Percentiles rank a stretch among this genome's conserved stretches.
phyloP scores from a whole-genome alignment of 169 alveolate genomes.

The Miamiensis avidus region DNA sequence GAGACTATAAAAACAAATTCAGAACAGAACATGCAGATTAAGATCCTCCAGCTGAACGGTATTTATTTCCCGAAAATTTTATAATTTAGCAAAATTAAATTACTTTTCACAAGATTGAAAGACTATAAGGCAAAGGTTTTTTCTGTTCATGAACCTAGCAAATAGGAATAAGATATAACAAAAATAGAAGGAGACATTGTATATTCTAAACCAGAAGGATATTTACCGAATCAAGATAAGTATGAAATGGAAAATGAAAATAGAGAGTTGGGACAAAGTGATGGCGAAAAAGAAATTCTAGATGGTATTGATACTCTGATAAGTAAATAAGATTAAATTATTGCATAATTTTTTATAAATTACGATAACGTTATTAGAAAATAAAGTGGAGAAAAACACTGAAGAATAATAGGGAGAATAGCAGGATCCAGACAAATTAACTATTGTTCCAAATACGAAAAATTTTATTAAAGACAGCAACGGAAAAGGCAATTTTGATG shows the following conservation, averaged over 20 bases:
- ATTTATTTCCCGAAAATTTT: too few relatives aligned
- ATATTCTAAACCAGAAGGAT: neutral
- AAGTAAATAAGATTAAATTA: neutral
- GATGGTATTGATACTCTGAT: neutral
- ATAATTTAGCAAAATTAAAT: too few relatives aligned
- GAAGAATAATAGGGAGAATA: too few relatives aligned
- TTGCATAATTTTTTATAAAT: neutral
- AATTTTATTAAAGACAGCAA: conserved; percentile 27
- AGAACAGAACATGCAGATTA: neutral
- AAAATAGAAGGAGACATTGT: neutral
- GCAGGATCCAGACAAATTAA: neutral
- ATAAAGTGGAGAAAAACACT: too few relatives aligned
- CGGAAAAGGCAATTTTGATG: conserved; percentile 2
- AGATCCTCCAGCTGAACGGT: neutral
- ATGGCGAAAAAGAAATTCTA: neutral
- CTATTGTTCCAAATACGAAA: conserved; percentile 29
- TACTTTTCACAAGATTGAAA: neutral
- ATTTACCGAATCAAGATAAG: neutral
- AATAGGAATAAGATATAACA: neutral
- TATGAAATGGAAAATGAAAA: neutral
- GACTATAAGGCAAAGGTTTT: neutral
- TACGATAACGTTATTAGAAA: too few relatives aligned
- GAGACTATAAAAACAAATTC: neutral
- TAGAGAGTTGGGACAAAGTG: neutral
- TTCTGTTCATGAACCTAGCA: neutral